phyloP scores from a whole-genome alignment of 257 asterid species.

The Lycium barbarum region DNA sequence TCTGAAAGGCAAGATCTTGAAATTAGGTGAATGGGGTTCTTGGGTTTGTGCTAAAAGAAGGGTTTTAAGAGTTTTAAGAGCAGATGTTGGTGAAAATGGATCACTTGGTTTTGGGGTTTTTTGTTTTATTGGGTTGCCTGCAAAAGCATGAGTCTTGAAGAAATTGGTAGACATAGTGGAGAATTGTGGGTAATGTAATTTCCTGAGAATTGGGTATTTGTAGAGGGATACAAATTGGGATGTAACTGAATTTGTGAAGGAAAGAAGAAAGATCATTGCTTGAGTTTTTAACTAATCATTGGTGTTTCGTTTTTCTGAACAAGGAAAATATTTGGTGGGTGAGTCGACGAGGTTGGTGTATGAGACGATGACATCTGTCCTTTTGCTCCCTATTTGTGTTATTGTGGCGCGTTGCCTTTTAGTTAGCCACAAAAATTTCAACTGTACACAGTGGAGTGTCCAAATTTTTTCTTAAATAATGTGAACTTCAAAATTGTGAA shows the following conservation, averaged over 20 bases:
- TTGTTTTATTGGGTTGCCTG: conserved; percentile 71
- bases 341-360: not conserved
- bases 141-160: conserved; percentile 68
- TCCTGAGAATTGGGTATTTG: conserved; percentile 8
- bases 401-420: not conserved
- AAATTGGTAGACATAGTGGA: conserved; percentile 51
- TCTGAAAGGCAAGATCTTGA: conserved; percentile 82
- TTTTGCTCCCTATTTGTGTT: not conserved
- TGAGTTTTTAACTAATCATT: not conserved
- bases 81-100: conserved; percentile 75
- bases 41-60: conserved; percentile 51
- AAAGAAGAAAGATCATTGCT: conserved; percentile 41
- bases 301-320: not conserved
- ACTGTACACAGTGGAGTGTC: not conserved
- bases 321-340: not conserved
- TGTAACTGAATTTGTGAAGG: conserved; percentile 16
- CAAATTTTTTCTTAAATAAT: too few species aligned
- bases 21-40: conserved; percentile 59
- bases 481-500: too few species aligned
- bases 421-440: not conserved
- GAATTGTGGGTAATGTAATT: not conserved
- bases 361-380: not conserved
- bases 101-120: conserved; percentile 69
- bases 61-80: conserved; percentile 69
- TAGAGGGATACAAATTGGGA: conserved; percentile 33